Base-by-base conservation (phyloP, 352 stramenopile species). In the Phytophthora fragariaefolia region DNA sequence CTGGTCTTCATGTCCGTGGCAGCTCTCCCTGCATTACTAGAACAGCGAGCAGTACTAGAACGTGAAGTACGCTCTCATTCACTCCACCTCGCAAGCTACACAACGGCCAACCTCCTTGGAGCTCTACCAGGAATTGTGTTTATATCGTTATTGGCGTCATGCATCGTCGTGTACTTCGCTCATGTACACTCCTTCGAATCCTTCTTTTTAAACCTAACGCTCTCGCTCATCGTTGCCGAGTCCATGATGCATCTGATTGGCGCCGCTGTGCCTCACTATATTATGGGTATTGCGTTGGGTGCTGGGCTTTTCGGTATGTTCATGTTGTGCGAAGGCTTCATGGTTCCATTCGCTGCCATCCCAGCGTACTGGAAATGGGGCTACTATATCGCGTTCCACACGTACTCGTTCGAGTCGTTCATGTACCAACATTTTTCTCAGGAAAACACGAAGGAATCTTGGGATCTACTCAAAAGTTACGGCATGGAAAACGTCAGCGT, bases 1-100 rank as follows among this genome's bases (percentile, higher is more conserved):
- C 73, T 97, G 47, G 87, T 95, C 24, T 97, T 96, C 73, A 98
- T 97, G 90, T 92, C 77, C 7, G 82, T 97, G n/a, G 91, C 91
- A 3, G 83, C 82, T 3, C 58, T 98, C n/a, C 92, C 92, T 2
- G 88, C 89, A 42, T 79, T 96, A 27, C 79, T 97, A 53, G 82
- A 97, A 45, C 80, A 97, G 57, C 77, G 91, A 54, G 79, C 77
- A 4, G 92, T 97, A 42, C 89, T 97, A 32, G 65, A 94, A 49
- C 89, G 91, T 8, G 92, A 97, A 72, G 74, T 87, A 2, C 66
- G 60, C 0, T 74, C 66, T 2, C 52, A 74, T 40, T 88, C 80
- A 55, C 86, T 97, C 8, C 74, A 89, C 59, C 59, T 94, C 17
- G 26, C 80, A 26, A 85, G 79, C 40, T 97, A 96, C 76, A 83